A percentile compares a stretch with the other conserved stretches of the same genome.
These are phyloP conservation scores for Plenodomus lindquistii DNA, from an alignment of 2,329 filamentous ascomycete genomes.

Conservation along the genomic window DNA sequence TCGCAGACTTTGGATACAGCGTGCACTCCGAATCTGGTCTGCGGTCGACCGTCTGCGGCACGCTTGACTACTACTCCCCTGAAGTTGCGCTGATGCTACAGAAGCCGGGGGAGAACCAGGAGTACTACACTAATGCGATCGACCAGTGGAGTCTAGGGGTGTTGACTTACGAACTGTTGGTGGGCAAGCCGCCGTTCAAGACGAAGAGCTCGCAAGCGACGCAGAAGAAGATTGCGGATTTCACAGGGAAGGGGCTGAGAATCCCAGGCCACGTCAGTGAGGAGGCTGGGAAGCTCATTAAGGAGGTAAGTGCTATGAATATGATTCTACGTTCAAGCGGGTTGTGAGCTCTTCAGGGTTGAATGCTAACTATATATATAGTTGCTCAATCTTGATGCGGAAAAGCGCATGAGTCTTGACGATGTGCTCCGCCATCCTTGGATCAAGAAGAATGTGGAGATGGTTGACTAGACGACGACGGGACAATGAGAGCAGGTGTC, in stretches of 20 bases:
- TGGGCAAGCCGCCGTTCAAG: constrained; percentile 91
- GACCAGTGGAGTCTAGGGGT: constrained; percentile 95
- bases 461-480: neutral
- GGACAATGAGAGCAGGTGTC: neutral
- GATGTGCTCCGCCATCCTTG: constrained; percentile 85
- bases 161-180: constrained; percentile 88
- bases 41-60: constrained; percentile 89
- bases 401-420: constrained; percentile 83
- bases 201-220: constrained; percentile 82
- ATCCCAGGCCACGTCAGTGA: constrained; percentile 83
- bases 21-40: constrained; percentile 91
- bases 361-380: neutral
- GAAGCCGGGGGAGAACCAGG: constrained; percentile 63
- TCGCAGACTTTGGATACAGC: constrained; percentile 95
- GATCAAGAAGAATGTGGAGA: constrained; percentile 72
- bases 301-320: constrained; percentile 19
- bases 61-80: constrained; percentile 89
- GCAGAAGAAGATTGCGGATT: constrained; percentile 71
- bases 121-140: constrained; percentile 88
- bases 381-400: constrained; percentile 66
- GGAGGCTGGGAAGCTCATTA: constrained; percentile 82
- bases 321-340: neutral
- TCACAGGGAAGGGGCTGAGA: constrained; percentile 78
- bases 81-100: constrained; percentile 71
- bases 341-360: neutral